These are phyloP conservation scores for Mixia osmundae DNA, from an alignment of 1,284 basidiomycete genomes.

Conservation along the genomic window DNA sequence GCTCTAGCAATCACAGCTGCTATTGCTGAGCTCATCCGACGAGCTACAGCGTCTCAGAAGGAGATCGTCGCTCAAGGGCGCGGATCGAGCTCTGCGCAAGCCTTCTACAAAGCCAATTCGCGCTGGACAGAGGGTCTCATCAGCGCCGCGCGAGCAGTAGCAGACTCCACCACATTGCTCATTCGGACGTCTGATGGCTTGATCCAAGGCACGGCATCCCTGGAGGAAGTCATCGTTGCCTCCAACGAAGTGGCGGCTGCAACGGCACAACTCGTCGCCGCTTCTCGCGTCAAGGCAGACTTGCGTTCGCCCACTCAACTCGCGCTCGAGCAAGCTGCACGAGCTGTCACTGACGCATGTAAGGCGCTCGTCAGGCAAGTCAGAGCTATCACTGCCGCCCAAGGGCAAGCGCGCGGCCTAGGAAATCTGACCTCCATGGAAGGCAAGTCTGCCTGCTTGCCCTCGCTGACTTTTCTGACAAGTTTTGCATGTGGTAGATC, in stretches of 20 bases:
- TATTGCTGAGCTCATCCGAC: slow-evolving; percentile 80
- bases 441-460: not conserved
- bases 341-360: slow-evolving; percentile 97
- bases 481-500: slow-evolving; percentile 64
- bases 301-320: slow-evolving; percentile 98
- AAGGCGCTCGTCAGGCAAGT: slow-evolving; percentile 89
- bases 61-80: slow-evolving; percentile 92
- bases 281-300: slow-evolving; percentile 92
- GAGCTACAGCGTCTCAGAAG: slow-evolving; percentile 89
- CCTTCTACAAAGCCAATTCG: slow-evolving; percentile 99
- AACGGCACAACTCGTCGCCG: slow-evolving; percentile 93
- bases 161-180: slow-evolving; percentile 84
- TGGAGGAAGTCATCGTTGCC: slow-evolving; percentile 96
- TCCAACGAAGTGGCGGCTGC: slow-evolving; percentile 95
- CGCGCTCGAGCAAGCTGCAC: slow-evolving; percentile 79
- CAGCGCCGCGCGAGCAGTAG: slow-evolving; percentile 90
- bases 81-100: slow-evolving; percentile 65
- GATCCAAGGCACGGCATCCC: slow-evolving; percentile 77
- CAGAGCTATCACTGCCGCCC: slow-evolving; percentile 72
- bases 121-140: slow-evolving; percentile 99
- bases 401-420: slow-evolving; percentile 37
- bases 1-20: slow-evolving; percentile 86
- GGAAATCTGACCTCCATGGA: slow-evolving; percentile 7
- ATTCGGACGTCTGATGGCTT: slow-evolving; percentile 98
- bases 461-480: slow-evolving; percentile 19